Evolutionary conservation across 2,329 filamentous ascomycete species (phyloP).

Genomic region (Paraphaeosphaeria minitans): DNA sequence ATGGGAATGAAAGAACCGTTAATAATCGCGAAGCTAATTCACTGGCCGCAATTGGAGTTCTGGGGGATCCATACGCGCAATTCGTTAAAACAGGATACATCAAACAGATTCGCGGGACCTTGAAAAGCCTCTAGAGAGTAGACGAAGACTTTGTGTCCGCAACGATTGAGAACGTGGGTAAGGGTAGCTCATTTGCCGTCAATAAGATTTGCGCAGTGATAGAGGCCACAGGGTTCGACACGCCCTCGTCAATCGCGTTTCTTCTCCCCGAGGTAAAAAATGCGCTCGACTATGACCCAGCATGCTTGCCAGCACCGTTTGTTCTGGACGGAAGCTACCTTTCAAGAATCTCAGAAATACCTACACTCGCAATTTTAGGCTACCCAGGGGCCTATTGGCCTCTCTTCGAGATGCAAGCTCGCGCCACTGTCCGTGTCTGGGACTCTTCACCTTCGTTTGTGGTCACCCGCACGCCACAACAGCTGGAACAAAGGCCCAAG

Average conservation of each 20-base stretch:
- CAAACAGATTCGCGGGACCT: background rate
- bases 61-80: conserved; percentile 8
- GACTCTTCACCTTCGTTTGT: background rate
- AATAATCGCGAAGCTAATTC: background rate
- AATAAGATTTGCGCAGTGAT: conserved; percentile 68
- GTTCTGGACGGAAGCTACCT: conserved; percentile 53
- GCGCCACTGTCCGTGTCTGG: conserved; percentile 59
- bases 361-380: conserved; percentile 72
- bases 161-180: background rate
- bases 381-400: conserved; percentile 82
- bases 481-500: conserved; percentile 27
- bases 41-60: background rate
- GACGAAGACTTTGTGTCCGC: background rate
- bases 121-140: background rate
- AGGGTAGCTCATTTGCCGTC: conserved; percentile 38
- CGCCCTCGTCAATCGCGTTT: conserved; percentile 64
- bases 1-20: background rate
- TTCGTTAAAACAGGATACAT: conserved; percentile 1
- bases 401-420: conserved; percentile 81
- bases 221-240: conserved; percentile 72
- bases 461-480: background rate
- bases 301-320: conserved; percentile 40
- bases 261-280: conserved; percentile 61
- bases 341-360: conserved; percentile 61
- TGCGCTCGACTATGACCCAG: conserved; percentile 63